Conservation (phyloP, 2,329 filamentous ascomycete genomes). For the Pseudodiploospora longispora region DNA sequence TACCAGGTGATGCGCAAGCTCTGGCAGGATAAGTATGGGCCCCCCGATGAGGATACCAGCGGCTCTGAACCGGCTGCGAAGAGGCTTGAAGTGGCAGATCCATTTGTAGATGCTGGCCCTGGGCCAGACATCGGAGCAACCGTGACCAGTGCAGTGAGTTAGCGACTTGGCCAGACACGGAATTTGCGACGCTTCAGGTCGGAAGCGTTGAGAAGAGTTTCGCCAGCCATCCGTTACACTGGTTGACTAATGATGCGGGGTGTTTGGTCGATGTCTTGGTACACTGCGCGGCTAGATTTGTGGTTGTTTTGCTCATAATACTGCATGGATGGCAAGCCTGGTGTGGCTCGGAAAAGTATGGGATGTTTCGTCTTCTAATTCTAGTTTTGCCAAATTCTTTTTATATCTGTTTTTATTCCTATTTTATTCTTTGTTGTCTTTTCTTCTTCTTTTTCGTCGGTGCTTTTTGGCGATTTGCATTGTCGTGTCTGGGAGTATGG, state of each 20-base stretch:
- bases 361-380: not conserved
- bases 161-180: conserved; percentile 5
- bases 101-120: conserved; percentile 19
- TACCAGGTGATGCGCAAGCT: conserved; percentile 76
- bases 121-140: conserved; percentile 1
- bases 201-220: too few species aligned
- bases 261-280: too few species aligned
- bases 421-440: conserved; percentile 8
- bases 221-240: too few species aligned
- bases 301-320: not conserved
- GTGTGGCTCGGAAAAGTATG: not conserved
- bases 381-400: not conserved
- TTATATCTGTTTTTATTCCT: conserved; percentile 3
- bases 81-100: conserved; percentile 43
- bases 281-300: too few species aligned
- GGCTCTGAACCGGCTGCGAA: conserved; percentile 41
- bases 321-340: not conserved
- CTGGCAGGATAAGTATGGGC: conserved; percentile 59
- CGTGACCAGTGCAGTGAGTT: conserved; percentile 1
- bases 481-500: too few species aligned
- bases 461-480: not conserved
- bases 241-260: too few species aligned
- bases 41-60: conserved; percentile 22
- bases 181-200: conserved; percentile 2
- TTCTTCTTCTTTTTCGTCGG: conserved; percentile 5